Percentiles rank a stretch among this genome's conserved stretches.
Conservation (phyloP, 75 land plant genomes). For the Gnetum montanum region DNA sequence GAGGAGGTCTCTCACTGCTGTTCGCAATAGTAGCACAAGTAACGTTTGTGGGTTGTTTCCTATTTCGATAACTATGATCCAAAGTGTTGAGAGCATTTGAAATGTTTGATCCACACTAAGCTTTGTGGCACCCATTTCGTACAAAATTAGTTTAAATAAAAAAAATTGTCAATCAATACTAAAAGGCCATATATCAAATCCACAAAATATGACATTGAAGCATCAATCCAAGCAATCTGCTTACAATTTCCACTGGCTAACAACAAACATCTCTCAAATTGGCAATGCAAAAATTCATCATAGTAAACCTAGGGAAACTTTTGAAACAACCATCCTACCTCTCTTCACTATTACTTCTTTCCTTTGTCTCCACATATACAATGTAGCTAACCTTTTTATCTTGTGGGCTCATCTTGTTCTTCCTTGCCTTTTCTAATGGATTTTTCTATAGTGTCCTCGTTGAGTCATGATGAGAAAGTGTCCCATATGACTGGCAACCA, state of each 20-base stretch:
- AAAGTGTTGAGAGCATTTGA: conserved; percentile 71
- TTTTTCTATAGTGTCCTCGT: conserved; percentile 17
- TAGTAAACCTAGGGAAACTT: conserved; percentile 40
- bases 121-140: conserved; percentile 58
- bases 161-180: too few species aligned
- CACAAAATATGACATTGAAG: neutral
- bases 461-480: neutral
- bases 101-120: conserved; percentile 66
- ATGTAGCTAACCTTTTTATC: conserved; percentile 16
- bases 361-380: conserved; percentile 24
- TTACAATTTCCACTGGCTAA: conserved; percentile 22
- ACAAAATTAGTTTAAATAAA: too few species aligned
- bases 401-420: conserved; percentile 36
- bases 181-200: too few species aligned
- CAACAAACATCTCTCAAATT: conserved; percentile 20
- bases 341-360: conserved; percentile 21
- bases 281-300: conserved; percentile 21
- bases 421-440: conserved; percentile 54
- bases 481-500: neutral
- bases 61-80: conserved; percentile 53
- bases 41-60: too few species aligned
- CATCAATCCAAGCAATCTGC: neutral
- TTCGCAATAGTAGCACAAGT: too few species aligned
- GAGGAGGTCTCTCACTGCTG: too few species aligned
- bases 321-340: conserved; percentile 22